Evolutionary conservation across 768 basidiomycete species (phyloP).

Genomic region (Trametes cinnabarina): DNA sequence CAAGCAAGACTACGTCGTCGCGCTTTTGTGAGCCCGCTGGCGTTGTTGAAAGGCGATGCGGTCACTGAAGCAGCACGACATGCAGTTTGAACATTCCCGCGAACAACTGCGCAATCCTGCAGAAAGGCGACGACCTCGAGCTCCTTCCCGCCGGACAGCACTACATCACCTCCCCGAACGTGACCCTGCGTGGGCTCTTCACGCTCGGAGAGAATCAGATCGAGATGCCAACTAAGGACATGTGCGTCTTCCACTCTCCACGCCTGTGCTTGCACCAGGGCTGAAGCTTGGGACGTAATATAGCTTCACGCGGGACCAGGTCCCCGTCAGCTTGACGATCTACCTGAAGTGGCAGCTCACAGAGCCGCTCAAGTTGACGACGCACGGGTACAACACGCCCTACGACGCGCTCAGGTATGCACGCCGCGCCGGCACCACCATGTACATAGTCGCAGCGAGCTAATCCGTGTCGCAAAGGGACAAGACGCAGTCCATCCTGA

Average conservation of each 20-base stretch:
- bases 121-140: constrained; percentile 76
- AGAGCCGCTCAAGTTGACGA: constrained; percentile 63
- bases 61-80: no score
- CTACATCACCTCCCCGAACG: constrained; percentile 80
- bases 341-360: constrained; percentile 75
- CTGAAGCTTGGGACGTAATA: neutral
- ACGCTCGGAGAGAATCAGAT: constrained; percentile 82
- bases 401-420: constrained; percentile 66
- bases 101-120: constrained; percentile 83
- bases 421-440: no score
- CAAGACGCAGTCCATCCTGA: constrained; percentile 85
- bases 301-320: constrained; percentile 84
- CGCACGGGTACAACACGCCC: constrained; percentile 81
- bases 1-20: constrained; percentile 70
- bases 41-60: no score
- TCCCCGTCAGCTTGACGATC: constrained; percentile 79
- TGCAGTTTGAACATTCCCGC: constrained; percentile 77
- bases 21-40: constrained; percentile 60
- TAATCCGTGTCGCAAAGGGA: constrained; percentile 42
- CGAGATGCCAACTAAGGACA: constrained; percentile 87
- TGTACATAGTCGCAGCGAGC: no score
- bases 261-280: neutral
- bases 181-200: constrained; percentile 76
- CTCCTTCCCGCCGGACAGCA: constrained; percentile 80
- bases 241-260: constrained; percentile 43